Evolutionary conservation across 2,329 filamentous ascomycete species (phyloP), one percentile per base, ranked within the genome.

Genomic region (Penicillium frequentans): DNA sequence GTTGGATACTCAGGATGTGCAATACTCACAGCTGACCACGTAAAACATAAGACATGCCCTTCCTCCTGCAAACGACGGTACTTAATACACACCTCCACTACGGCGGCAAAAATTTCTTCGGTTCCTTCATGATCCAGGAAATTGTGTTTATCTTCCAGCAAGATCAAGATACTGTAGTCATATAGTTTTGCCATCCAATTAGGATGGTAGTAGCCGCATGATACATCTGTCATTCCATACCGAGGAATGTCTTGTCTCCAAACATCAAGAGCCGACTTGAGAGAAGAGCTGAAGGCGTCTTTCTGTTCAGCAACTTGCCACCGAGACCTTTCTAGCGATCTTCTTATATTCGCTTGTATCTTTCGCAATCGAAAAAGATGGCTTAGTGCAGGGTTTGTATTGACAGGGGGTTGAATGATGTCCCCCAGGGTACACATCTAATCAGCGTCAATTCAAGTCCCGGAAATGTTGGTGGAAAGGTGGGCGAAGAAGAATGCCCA

Each of bases 201-300:
- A 5, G 67, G 67, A 44, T 69, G 63, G 21, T 63, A 60, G 23
- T 66, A 67, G 23, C 66, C 66, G 16, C 61, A 60, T 14, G 62
- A 65, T 6, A 55, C 64, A 27, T 61, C 60, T n/a, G 61, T 56
- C 7, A 59, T 64, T 42, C 61, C 60, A 31, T 68, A 69, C 14
- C 55, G 58, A n/a, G 67, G 67, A 24, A 69, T 69, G n/a, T 69
- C 66, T 16, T 66, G 59, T 49, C 65, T 58, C 67, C 67, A 69
- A 9, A 61, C 58, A 54, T 66, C 58, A n/a, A 69, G 42, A 9
- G 65, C 66, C 0, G 62, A 60, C 35, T 66, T 69, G 35, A 69
- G 56, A 7, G 62, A 63, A n/a, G 57, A 59, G 42, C 49, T 62
- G 31, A 57, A 48, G 5, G 50, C 54, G 8, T 56, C 39, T 11